These are phyloP conservation scores for Aspergillus pseudotamarii DNA, from an alignment of 2,329 filamentous ascomycete genomes.

Conservation along the genomic window DNA sequence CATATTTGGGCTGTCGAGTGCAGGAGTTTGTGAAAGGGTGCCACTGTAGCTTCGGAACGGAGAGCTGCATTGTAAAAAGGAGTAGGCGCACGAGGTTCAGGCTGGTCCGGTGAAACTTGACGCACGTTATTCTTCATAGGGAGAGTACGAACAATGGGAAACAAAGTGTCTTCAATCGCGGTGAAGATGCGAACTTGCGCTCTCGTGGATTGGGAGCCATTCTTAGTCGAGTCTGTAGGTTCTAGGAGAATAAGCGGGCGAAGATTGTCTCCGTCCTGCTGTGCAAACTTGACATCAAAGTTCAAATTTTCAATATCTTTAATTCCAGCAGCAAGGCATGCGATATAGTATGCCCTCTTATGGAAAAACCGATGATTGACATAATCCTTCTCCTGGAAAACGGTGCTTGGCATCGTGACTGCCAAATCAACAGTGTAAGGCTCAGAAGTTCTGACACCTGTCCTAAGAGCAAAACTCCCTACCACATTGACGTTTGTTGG, in stretches of 20 bases:
- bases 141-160: conserved; percentile 70
- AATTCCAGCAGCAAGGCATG: conserved; percentile 74
- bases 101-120: conserved; percentile 47
- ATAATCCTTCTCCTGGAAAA: conserved; percentile 95
- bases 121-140: conserved; percentile 73
- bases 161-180: conserved; percentile 68
- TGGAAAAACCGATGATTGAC: conserved; percentile 92
- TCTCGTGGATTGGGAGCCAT: conserved; percentile 44
- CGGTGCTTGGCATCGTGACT: conserved; percentile 74
- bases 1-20: conserved; percentile 71
- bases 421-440: conserved; percentile 74
- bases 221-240: conserved; percentile 32
- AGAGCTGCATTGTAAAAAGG: conserved; percentile 89
- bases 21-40: conserved; percentile 74
- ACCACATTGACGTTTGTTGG: conserved; percentile 82
- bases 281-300: conserved; percentile 65
- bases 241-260: conserved; percentile 66
- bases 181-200: conserved; percentile 76
- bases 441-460: conserved; percentile 64
- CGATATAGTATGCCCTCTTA: conserved; percentile 88
- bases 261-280: conserved; percentile 72
- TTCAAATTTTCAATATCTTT: conserved; percentile 58
- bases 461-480: conserved; percentile 81
- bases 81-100: conserved; percentile 58
- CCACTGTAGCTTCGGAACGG: conserved; percentile 73